A percentile compares a stretch with the other conserved stretches of the same genome.
phyloP scores from a whole-genome alignment of 164 flowering plant genomes.

The Stephania cephalantha region DNA sequence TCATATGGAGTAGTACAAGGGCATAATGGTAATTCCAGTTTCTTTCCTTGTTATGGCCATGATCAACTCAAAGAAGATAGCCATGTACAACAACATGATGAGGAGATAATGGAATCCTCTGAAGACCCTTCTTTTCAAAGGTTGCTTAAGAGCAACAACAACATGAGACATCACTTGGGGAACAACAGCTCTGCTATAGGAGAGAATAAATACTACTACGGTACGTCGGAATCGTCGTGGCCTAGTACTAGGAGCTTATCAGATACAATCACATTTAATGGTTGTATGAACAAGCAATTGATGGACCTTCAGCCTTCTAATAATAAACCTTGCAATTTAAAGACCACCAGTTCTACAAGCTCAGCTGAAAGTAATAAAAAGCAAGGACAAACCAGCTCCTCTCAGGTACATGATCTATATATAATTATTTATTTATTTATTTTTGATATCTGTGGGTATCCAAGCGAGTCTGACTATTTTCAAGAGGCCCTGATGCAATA shows the following conservation, averaged over 20 bases:
- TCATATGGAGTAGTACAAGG: conserved; percentile 8
- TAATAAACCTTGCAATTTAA: conserved; percentile 21
- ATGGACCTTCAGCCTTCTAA: conserved; percentile 22
- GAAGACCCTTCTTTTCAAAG: conserved; percentile 13
- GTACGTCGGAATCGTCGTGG: conserved; percentile 20
- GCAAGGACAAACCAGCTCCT: conserved; percentile 26
- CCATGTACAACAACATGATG: background rate
- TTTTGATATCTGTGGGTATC: too few relatives aligned
- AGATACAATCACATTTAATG: conserved; percentile 26
- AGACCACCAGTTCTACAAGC: conserved; percentile 15
- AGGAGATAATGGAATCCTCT: conserved; percentile 17
- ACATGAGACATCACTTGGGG: conserved; percentile 22
- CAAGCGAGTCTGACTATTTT: too few relatives aligned
- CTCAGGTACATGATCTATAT: conserved; percentile 22
- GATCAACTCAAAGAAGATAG: conserved; percentile 19
- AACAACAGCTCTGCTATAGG: conserved; percentile 15
- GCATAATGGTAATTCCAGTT: conserved; percentile 8
- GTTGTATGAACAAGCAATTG: conserved; percentile 29
- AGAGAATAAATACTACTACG: conserved; percentile 23
- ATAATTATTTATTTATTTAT: too few relatives aligned
- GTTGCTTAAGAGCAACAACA: conserved; percentile 14
- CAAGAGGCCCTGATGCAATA: too few relatives aligned
- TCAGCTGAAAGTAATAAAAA: conserved; percentile 26
- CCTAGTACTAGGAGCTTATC: conserved; percentile 27
- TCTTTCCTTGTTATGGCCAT: conserved; percentile 28